These are phyloP conservation scores for Trichodelitschia bisporula DNA, from an alignment of 495 filamentous ascomycete genomes.

Conservation along the genomic window DNA sequence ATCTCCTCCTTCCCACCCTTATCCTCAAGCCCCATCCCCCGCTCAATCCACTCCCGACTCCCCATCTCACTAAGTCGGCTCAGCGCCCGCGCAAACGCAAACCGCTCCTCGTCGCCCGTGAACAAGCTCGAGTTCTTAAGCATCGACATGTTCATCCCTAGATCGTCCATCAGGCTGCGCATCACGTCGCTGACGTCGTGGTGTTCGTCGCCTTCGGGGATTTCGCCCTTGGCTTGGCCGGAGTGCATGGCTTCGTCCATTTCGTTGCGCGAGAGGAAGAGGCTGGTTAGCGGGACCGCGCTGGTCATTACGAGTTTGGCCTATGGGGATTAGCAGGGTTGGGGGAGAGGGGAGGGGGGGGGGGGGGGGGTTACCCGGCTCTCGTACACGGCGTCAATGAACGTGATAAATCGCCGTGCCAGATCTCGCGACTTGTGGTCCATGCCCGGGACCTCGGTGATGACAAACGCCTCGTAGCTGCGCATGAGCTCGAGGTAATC, in stretches of 20 bases:
- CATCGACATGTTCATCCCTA: conserved; percentile 64
- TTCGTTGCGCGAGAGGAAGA: conserved; percentile 74
- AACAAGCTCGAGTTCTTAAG: conserved; percentile 75
- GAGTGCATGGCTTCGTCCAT: conserved; percentile 27
- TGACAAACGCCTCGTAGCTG: conserved; percentile 73
- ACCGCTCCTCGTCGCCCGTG: conserved; percentile 85
- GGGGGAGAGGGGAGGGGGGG: background rate
- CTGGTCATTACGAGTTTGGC: conserved; percentile 91
- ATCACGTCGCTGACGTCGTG: conserved; percentile 54
- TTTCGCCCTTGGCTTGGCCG: conserved; percentile 13
- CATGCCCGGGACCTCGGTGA: conserved; percentile 86
- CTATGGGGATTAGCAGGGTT: conserved; percentile 17
- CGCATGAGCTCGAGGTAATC: conserved; percentile 88
- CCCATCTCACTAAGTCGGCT: conserved; percentile 80
- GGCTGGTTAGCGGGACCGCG: conserved; percentile 53
- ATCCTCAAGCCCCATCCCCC: conserved; percentile 34
- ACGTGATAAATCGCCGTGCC: conserved; percentile 84
- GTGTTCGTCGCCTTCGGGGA: conserved; percentile 18
- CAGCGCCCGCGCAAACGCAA: conserved; percentile 80
- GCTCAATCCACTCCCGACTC: conserved; percentile 80
- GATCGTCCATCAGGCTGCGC: conserved; percentile 81
- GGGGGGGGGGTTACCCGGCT: conserved; percentile 22
- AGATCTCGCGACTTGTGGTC: conserved; percentile 64
- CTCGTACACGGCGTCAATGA: conserved; percentile 89
- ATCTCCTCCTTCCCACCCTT: conserved; percentile 16